Evolutionary conservation across 257 asterid species (phyloP), one percentile per base, ranked within the genome.

Genomic region (Nicotiana paniculata): DNA sequence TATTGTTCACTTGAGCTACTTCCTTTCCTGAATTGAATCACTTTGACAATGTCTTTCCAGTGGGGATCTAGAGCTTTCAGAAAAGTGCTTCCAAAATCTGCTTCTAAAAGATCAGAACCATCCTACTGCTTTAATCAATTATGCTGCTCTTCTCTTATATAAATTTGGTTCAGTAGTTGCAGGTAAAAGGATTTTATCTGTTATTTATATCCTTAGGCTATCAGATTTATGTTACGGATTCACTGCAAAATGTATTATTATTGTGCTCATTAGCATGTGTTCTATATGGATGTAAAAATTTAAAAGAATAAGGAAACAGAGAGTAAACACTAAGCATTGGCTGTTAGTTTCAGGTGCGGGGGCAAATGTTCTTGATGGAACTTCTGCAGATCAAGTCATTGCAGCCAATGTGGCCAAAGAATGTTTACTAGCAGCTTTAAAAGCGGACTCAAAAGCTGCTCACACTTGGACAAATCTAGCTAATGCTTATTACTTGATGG

Each of bases 391-490:
- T 77, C 92, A 89, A 65, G 76, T 85, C 84, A 87, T 78, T 77
- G 95, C 98, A 80, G 89, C 88, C 68, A 85, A 86, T 82, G 94
- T 91, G 83, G 98, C 99, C 76, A 96, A 91, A 87, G 98, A 94
- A 82, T 96, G 99, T 88, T 90, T 96, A 87, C 88, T 94, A 86
- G 98, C 98, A 54, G 98, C 98, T 74, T 89, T 82, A 65, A 92
- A 92, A 90, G 84, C 93, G 75, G 98, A 94, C 79, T 96, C 98
- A 37, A 93, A 89, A 86, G 93, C 92, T 62, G 92, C 97, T 83
- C 99, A 94, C 92, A 85, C 94, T 51, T 96, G 99, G 99, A 86
- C 91, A 18, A 96, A 92, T 89, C 88, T 96, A 82, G 97, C 99
- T 82, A 94, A 90, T 88, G 97, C 99, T 75, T 94, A 89, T 91